Evolutionary conservation across 352 stramenopile species (phyloP), one percentile per base, ranked within the genome.

Genomic region (Globisporangium takayamanum): DNA sequence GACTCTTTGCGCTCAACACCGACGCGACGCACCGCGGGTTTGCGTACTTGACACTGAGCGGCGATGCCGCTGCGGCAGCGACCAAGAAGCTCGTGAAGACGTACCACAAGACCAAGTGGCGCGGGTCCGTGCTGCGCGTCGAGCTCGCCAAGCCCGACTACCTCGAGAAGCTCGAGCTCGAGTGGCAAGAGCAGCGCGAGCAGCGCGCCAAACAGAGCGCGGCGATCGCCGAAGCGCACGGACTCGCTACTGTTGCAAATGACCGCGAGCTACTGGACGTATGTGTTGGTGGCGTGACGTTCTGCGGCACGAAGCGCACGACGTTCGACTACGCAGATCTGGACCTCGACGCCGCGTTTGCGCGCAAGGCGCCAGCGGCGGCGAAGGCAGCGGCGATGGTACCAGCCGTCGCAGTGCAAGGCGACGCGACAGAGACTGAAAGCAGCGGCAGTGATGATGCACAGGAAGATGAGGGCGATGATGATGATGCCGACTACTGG

Each of bases 31-130:
- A 64, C 28, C 76, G 69, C 16, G 81, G 80, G 16, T 88, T 86
- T 50, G 78, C 78, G 39, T 91, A 89, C 55, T 30, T 91, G 53
- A 80, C 71, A 44, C 67, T 91, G 7, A 42, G 54, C 1, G 77
- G 80, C 6, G 59, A 53, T 0, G 61, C 62, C 14, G 70, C 78
- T 1, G 52, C 48, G 8, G 42, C 46, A 3, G 72, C 76, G 28
- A 64, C 68, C 30, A 70, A 75, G 25, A 62, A 74, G 45, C 66
- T 89, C 55, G 67, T 74, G 33, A 82, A 87, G 60, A 84, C 78
- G 6, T 93, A 81, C 57, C 45, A 93, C 64, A 69, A 72, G 14
- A 90, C 78, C 16, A 93, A 93, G 60, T 93, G 83, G 83, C 69
- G 77, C 12, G 77, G 79, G 14, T 70, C 56, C 8, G 53, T 88